Conservation (phyloP, 768 basidiomycete species). For the Lactifluus hygrophoroides region DNA sequence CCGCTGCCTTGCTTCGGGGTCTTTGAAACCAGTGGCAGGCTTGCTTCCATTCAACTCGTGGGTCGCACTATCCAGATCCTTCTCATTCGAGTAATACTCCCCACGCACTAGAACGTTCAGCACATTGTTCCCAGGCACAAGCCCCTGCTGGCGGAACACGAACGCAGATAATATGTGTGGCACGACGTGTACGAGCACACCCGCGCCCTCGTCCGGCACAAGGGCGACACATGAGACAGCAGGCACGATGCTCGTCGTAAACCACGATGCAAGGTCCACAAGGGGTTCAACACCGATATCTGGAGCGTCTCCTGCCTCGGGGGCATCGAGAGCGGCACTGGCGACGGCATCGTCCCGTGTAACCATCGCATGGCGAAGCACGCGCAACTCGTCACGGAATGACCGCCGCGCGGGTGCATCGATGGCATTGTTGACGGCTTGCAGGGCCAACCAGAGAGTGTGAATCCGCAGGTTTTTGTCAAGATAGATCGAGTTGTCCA, state of each 20-base stretch:
- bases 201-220: slow-evolving; percentile 86
- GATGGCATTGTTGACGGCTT: slow-evolving; percentile 61
- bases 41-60: slow-evolving; percentile 94
- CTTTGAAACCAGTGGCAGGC: no score
- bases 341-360: slow-evolving; percentile 69
- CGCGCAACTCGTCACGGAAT: slow-evolving; percentile 85
- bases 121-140: slow-evolving; percentile 76
- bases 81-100: slow-evolving; percentile 82
- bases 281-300: slow-evolving; percentile 83
- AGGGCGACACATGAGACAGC: slow-evolving; percentile 83
- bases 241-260: slow-evolving; percentile 72
- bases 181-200: slow-evolving; percentile 77
- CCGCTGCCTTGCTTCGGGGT: no score
- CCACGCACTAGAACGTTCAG: slow-evolving; percentile 81
- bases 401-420: slow-evolving; percentile 61
- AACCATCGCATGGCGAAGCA: slow-evolving; percentile 64
- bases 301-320: slow-evolving; percentile 64
- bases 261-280: slow-evolving; percentile 87
- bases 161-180: slow-evolving; percentile 69
- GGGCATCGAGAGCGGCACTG: slow-evolving; percentile 53
- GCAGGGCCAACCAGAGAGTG: slow-evolving; percentile 86
- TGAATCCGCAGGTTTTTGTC: slow-evolving; percentile 92
- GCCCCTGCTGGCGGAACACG: slow-evolving; percentile 71
- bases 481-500: slow-evolving; percentile 85
- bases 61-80: slow-evolving; percentile 84